Evolutionary conservation across 2,329 filamentous ascomycete genomes (phyloP), one percentile per base, ranked within the genome.

Genomic region (Pseudonectria foliicola): DNA sequence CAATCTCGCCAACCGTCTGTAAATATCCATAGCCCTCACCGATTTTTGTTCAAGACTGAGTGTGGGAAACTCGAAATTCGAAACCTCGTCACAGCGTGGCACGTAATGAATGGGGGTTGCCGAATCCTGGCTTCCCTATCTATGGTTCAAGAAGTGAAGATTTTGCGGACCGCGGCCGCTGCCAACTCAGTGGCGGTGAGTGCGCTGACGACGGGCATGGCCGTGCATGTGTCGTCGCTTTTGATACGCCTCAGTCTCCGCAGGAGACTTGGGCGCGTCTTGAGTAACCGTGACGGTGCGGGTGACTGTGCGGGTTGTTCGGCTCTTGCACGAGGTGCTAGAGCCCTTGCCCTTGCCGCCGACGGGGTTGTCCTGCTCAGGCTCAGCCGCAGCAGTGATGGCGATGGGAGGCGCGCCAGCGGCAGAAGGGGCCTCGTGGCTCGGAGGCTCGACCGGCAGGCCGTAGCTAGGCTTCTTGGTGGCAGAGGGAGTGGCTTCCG

Each of bases 261-360:
- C 38, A 33, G 48, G 38, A 23, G 34, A 55, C 18, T 41, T 46
- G 25, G 34, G 21, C 10, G 48, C 55, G 16, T 41, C 38, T 29
- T 50, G 40, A 10, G 60, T 71, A 18, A 71, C 60, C 8, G 68
- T 69, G 10, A 69, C 60, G 3, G 68, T 68, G 46, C 68, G 58
- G 49, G 57, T 67, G 34, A 70, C 58, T 15, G 64, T 71, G 37
- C 53, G 52, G 26, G 46, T 21, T 21, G 18, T 47, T 28, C 49
- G 57, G 38, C 54, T 44, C 15, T 46, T 44, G 34, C 54, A 55
- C 31, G 45, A 47, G 12, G 46, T 39, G 16, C 38, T 49, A 18
- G 35, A 39, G 29, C 44, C 27, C 28, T 41, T 42, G 29, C 38
- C 40, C n/a, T 40, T 38, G 23, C 44, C 24, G n/a, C 16, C 34